Conservation (phyloP, 805 yeast species). For the Candida incommunis region DNA sequence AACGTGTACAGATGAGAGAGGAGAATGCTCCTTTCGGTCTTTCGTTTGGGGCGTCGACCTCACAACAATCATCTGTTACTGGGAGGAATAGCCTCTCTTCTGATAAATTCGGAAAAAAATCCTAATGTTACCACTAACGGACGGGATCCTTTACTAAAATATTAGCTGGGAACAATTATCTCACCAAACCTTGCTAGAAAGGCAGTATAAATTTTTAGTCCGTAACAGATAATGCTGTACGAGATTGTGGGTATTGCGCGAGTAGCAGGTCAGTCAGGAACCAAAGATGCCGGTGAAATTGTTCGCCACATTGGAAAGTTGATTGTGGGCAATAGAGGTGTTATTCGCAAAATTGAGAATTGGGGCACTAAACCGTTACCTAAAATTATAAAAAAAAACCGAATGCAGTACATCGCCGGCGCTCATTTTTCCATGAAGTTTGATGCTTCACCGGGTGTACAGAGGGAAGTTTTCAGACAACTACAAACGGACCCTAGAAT, state of each 20-base stretch:
- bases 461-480: conserved; percentile 68
- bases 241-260: conserved; percentile 86
- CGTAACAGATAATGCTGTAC: conserved; percentile 69
- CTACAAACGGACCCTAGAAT: conserved; percentile 83
- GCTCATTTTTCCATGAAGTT: conserved; percentile 76
- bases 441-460: conserved; percentile 77
- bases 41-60: too few species aligned
- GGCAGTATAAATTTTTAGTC: too few species aligned
- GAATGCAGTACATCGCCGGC: conserved; percentile 83
- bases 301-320: conserved; percentile 65
- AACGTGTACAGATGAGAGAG: too few species aligned
- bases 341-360: conserved; percentile 70
- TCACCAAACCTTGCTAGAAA: too few species aligned
- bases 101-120: too few species aligned
- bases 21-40: too few species aligned
- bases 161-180: too few species aligned
- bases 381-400: conserved; percentile 66
- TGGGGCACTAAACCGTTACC: conserved; percentile 73
- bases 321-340: conserved; percentile 81
- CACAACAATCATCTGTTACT: too few species aligned
- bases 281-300: conserved; percentile 50
- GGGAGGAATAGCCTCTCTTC: too few species aligned
- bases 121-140: too few species aligned
- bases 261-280: conserved; percentile 41
- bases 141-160: too few species aligned